Percentiles rank a stretch among this genome's conserved stretches.
Conservation (phyloP, 805 yeast species). For the Clavispora vitiphila region DNA sequence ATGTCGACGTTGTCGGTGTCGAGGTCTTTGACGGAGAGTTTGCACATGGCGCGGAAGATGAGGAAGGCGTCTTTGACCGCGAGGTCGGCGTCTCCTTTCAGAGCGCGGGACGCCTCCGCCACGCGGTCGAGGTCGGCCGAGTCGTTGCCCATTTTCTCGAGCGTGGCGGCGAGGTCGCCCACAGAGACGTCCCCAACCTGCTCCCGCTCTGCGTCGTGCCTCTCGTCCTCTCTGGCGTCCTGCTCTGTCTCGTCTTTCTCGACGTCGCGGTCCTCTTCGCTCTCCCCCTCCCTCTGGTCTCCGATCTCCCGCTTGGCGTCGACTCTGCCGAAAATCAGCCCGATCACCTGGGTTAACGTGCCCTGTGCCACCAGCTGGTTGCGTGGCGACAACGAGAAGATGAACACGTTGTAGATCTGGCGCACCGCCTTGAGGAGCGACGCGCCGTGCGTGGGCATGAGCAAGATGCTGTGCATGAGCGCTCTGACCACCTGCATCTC, state of each 20-base stretch:
- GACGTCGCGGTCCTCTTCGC: slow-evolving; percentile 7
- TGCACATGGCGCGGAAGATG: slow-evolving; percentile 91
- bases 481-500: slow-evolving; percentile 94
- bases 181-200: no score
- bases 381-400: slow-evolving; percentile 71
- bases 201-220: background rate
- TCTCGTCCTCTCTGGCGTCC: slow-evolving; percentile 24
- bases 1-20: slow-evolving; percentile 74
- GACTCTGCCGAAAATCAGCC: slow-evolving; percentile 75
- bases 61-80: slow-evolving; percentile 87
- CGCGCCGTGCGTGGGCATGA: slow-evolving; percentile 86
- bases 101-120: slow-evolving; percentile 40
- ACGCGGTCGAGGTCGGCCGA: slow-evolving; percentile 46
- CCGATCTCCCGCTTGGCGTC: slow-evolving; percentile 6
- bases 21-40: slow-evolving; percentile 77
- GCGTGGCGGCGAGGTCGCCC: slow-evolving; percentile 6
- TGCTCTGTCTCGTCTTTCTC: slow-evolving; percentile 13
- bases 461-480: slow-evolving; percentile 78
- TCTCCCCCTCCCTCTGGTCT: slow-evolving; percentile 8
- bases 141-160: slow-evolving; percentile 56
- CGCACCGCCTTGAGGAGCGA: slow-evolving; percentile 84
- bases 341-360: slow-evolving; percentile 83
- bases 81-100: slow-evolving; percentile 57
- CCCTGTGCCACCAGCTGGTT: slow-evolving; percentile 97
- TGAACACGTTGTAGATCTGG: slow-evolving; percentile 88